Conservation (phyloP, 805 yeast species). For the Ogataea corticis region DNA sequence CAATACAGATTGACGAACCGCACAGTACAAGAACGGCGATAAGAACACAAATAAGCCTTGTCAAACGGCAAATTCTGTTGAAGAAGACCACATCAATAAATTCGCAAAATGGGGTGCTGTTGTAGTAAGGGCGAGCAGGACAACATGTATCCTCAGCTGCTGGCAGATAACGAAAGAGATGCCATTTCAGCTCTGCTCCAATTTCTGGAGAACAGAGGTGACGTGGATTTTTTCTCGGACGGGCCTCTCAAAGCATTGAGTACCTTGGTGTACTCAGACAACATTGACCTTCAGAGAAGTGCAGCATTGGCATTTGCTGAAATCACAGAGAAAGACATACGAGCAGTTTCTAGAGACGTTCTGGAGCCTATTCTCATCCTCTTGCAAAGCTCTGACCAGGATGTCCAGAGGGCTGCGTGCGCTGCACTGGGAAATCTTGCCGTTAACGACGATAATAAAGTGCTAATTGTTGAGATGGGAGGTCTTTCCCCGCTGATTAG, state of each 20-base stretch:
- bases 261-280: constrained; percentile 92
- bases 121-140: constrained; percentile 51
- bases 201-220: constrained; percentile 83
- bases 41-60: neutral
- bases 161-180: constrained; percentile 95
- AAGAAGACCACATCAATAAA: neutral
- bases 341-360: constrained; percentile 87
- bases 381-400: constrained; percentile 84
- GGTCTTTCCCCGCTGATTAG: constrained; percentile 94
- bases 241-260: constrained; percentile 88
- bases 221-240: constrained; percentile 84
- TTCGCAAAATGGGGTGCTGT: constrained; percentile 48
- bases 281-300: constrained; percentile 90
- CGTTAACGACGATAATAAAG: constrained; percentile 91
- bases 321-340: constrained; percentile 93
- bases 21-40: neutral
- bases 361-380: constrained; percentile 90
- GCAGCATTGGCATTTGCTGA: constrained; percentile 99
- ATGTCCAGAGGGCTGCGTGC: constrained; percentile 97
- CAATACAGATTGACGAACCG: neutral
- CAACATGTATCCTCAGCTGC: constrained; percentile 70
- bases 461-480: constrained; percentile 95
- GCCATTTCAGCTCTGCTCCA: constrained; percentile 90
- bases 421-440: constrained; percentile 99
- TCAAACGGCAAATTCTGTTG: neutral